These are phyloP conservation scores for Speleostelium caveatum DNA, from an alignment of 78 protist species.

Conservation along the genomic window DNA sequence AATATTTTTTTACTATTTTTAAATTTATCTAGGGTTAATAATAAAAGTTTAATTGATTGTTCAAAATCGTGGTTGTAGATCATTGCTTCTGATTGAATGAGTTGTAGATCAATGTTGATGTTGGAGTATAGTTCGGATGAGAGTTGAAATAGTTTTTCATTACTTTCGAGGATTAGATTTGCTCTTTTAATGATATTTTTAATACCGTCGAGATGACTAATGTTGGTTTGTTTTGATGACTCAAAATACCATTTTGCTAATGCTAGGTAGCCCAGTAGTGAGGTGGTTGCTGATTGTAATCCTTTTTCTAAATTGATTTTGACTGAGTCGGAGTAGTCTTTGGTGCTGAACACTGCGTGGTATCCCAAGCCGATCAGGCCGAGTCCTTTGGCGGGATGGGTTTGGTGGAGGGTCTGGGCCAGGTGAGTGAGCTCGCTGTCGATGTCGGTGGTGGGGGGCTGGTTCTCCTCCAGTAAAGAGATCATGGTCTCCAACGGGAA, in stretches of 20 bases:
- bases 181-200: constrained; percentile 1
- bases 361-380: constrained; percentile 65
- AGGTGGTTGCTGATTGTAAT: background rate
- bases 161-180: background rate
- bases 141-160: background rate
- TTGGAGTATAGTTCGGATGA: background rate
- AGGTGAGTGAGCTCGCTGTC: background rate
- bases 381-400: background rate
- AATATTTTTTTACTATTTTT: no score
- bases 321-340: constrained; percentile 8
- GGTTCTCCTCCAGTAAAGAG: constrained; percentile 11
- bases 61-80: constrained; percentile 11
- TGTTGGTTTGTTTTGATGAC: no score
- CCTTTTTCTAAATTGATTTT: constrained; percentile 35
- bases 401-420: background rate
- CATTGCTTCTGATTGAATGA: background rate
- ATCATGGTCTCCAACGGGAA: constrained; percentile 23
- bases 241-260: constrained; percentile 23
- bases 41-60: background rate
- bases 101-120: constrained; percentile 12
- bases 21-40: background rate
- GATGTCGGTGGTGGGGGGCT: background rate
- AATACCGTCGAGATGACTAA: constrained; percentile 1
- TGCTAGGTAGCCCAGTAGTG: constrained; percentile 37
- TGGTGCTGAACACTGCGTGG: background rate